Evolutionary conservation across 768 basidiomycete species (phyloP).

Genomic region (Lactifluus hygrophoroides): DNA sequence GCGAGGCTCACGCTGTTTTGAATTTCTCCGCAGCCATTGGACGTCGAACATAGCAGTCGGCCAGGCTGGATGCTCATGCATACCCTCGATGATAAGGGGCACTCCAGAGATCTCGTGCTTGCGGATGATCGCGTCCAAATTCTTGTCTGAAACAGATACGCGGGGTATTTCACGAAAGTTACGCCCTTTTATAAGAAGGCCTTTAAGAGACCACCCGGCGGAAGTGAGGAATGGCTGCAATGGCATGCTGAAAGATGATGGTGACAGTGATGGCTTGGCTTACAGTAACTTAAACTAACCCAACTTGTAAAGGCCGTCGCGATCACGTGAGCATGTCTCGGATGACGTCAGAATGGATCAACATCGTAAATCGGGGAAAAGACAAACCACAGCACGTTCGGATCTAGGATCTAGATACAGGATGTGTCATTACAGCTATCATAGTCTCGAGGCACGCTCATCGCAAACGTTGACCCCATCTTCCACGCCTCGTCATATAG

Average conservation of each 20-base stretch:
- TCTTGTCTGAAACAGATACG: constrained; percentile 28
- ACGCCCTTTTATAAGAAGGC: constrained; percentile 30
- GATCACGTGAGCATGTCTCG: too few species aligned
- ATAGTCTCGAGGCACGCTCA: too few species aligned
- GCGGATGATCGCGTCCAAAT: constrained; percentile 15
- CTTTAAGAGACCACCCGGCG: constrained; percentile 41
- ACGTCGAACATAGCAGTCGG: constrained; percentile 42
- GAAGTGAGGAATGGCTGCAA: constrained; percentile 1
- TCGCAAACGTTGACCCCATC: too few species aligned
- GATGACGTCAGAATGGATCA: too few species aligned
- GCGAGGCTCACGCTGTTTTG: constrained; percentile 15
- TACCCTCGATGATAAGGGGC: constrained; percentile 58
- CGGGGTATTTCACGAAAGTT: constrained; percentile 39
- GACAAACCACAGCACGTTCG: too few species aligned
- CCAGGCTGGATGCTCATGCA: constrained; percentile 51
- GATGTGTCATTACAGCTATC: too few species aligned
- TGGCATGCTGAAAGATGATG: constrained; percentile 6
- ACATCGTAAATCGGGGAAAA: too few species aligned
- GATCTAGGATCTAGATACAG: too few species aligned
- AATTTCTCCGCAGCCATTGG: constrained; percentile 41
- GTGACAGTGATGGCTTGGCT: too few species aligned
- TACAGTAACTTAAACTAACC: too few species aligned
- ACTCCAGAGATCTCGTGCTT: constrained; percentile 40
- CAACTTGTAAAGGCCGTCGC: too few species aligned
- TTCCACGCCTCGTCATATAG: too few species aligned